Percentiles rank a stretch among this genome's conserved stretches.
Evolutionary conservation across 2,329 filamentous ascomycete genomes (phyloP).

Genomic region (Verticillium isaacii): DNA sequence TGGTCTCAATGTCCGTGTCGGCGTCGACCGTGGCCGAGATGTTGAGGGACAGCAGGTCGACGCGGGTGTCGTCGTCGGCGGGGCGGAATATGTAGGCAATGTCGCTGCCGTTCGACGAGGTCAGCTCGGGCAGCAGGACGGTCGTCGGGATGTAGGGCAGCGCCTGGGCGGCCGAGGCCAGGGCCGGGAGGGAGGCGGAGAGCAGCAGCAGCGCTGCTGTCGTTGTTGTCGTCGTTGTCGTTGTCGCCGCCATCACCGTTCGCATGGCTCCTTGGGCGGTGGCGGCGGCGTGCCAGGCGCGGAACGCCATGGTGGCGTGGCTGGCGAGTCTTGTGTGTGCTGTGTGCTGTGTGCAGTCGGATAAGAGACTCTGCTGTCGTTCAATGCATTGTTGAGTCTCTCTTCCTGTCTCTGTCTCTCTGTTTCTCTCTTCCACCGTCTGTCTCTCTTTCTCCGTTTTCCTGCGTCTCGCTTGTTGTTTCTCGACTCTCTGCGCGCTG

Average conservation of each 20-base stretch:
- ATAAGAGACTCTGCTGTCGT: background rate
- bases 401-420: background rate
- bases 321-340: background rate
- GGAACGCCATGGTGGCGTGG: background rate
- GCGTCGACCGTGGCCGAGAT: constrained; percentile 53
- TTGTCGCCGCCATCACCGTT: background rate
- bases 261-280: constrained; percentile 1
- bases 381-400: background rate
- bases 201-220: constrained; percentile 4
- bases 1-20: constrained; percentile 38
- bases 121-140: constrained; percentile 54
- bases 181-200: background rate
- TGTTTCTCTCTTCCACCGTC: background rate
- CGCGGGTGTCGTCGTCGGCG: constrained; percentile 31
- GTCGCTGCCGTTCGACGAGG: constrained; percentile 36
- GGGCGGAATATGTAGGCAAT: constrained; percentile 68
- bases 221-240: background rate
- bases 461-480: background rate
- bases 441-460: background rate
- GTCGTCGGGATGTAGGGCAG: constrained; percentile 77
- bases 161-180: constrained; percentile 30
- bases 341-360: background rate
- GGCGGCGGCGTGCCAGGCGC: background rate
- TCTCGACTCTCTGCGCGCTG: background rate
- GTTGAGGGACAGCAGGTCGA: constrained; percentile 61